phyloP scores from a whole-genome alignment of 2,329 filamentous ascomycete species.

The Botrytis tulipae region DNA sequence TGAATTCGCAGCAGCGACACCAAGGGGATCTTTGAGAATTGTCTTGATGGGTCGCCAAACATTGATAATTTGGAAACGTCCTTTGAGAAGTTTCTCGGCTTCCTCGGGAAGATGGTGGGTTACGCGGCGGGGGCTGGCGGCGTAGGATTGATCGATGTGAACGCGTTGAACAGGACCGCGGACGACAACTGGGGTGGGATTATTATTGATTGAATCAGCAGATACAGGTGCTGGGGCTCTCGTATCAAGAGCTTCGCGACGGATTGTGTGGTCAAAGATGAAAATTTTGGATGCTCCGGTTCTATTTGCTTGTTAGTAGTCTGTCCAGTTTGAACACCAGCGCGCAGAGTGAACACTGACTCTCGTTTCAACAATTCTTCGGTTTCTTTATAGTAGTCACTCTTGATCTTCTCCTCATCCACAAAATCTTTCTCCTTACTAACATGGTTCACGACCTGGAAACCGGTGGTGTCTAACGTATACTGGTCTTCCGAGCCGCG shows the following conservation, averaged over 20 bases:
- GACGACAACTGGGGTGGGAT: slow-evolving; percentile 25
- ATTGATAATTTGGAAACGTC: slow-evolving; percentile 55
- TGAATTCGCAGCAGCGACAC: slow-evolving; percentile 50
- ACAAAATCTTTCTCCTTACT: slow-evolving; percentile 40
- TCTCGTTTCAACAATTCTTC: slow-evolving; percentile 40
- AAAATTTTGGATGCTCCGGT: slow-evolving; percentile 56
- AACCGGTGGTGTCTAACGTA: slow-evolving; percentile 44
- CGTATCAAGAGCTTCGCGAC: slow-evolving; percentile 38
- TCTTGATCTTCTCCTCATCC: slow-evolving; percentile 41
- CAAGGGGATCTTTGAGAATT: slow-evolving; percentile 53
- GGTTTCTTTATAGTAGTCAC: slow-evolving; percentile 39
- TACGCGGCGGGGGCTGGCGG: slow-evolving; percentile 44
- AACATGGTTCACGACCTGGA: slow-evolving; percentile 41
- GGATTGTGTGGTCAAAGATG: slow-evolving; percentile 64
- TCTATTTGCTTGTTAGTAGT: slow-evolving; percentile 38
- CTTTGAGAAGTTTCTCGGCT: slow-evolving; percentile 45
- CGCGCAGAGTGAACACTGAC: slow-evolving; percentile 22
- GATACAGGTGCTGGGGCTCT: slow-evolving; percentile 26
- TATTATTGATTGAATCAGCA: background rate
- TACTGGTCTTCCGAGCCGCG: slow-evolving; percentile 45
- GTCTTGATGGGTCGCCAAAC: slow-evolving; percentile 52
- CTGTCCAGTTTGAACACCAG: background rate
- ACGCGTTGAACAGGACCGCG: slow-evolving; percentile 51
- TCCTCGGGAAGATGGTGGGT: slow-evolving; percentile 47
- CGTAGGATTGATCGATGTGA: slow-evolving; percentile 58